Percentiles rank a stretch among this genome's conserved stretches.
Conservation (phyloP, 2,329 filamentous ascomycete species). For the Botrytis fabae region DNA sequence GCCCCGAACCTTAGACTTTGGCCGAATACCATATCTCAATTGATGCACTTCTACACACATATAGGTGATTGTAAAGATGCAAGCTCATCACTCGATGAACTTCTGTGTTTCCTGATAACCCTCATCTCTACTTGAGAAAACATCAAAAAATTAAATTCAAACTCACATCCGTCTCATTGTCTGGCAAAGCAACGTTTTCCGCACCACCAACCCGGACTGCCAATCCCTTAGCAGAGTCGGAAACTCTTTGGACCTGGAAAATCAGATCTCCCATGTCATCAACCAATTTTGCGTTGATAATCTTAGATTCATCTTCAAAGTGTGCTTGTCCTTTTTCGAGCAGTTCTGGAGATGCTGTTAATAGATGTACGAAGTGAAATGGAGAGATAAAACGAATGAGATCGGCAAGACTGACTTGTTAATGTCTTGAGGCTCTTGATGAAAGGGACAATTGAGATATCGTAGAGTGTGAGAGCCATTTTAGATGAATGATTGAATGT, state of each 20-base stretch:
- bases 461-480: constrained; percentile 21
- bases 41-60: constrained; percentile 42
- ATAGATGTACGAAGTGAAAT: neutral
- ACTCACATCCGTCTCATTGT: constrained; percentile 21
- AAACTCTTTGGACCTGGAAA: constrained; percentile 50
- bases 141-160: neutral
- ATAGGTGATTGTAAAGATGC: neutral
- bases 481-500: neutral
- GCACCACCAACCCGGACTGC: constrained; percentile 44
- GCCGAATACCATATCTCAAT: neutral
- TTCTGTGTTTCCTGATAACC: too few species aligned
- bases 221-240: constrained; percentile 46
- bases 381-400: too few species aligned
- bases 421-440: constrained; percentile 15
- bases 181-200: constrained; percentile 27
- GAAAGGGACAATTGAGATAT: constrained; percentile 1
- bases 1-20: too few species aligned
- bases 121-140: neutral
- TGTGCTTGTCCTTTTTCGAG: constrained; percentile 9
- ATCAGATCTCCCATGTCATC: constrained; percentile 52
- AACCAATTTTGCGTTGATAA: constrained; percentile 44
- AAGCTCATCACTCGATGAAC: neutral
- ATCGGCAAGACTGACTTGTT: constrained; percentile 6
- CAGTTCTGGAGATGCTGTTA: constrained; percentile 9
- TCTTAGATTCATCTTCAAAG: constrained; percentile 16